These are phyloP conservation scores for Pseudoturritis turrita DNA, from an alignment of 345 rosid genomes.

Conservation along the genomic window DNA sequence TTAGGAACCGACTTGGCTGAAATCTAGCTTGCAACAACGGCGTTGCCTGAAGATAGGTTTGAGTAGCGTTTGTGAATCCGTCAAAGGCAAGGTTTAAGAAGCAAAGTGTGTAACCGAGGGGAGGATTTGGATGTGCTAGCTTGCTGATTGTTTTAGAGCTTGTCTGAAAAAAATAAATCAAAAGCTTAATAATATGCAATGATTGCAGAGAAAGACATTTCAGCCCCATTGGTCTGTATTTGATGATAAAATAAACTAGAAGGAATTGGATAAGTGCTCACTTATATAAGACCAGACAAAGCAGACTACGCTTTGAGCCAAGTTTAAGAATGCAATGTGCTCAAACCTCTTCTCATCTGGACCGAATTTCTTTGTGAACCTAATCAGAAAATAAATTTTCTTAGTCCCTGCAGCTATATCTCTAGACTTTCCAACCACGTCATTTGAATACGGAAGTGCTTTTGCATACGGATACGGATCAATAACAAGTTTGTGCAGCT, in stretches of 20 bases:
- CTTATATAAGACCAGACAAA: slow-evolving; percentile 88
- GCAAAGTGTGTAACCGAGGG: slow-evolving; percentile 85
- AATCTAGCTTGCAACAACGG: no score
- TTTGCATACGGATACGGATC: background rate
- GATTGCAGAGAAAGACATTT: background rate
- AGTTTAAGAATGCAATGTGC: slow-evolving; percentile 82
- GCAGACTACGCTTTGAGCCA: slow-evolving; percentile 90
- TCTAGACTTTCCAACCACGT: background rate
- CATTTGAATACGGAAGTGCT: background rate
- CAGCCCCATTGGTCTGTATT: background rate
- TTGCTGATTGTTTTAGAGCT: slow-evolving; percentile 89
- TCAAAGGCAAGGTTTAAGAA: slow-evolving; percentile 90
- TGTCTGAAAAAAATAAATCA: slow-evolving; percentile 42
- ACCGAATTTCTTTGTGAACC: slow-evolving; percentile 90
- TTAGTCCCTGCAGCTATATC: background rate
- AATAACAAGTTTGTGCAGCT: background rate
- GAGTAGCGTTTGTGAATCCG: slow-evolving; percentile 95
- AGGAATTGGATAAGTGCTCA: slow-evolving; percentile 30
- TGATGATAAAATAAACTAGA: background rate
- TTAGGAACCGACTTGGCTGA: no score
- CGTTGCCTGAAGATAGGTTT: no score
- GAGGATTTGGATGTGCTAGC: slow-evolving; percentile 93
- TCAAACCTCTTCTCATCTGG: slow-evolving; percentile 81
- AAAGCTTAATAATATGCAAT: background rate
- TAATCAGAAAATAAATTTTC: slow-evolving; percentile 2